phyloP scores from a whole-genome alignment of 78 protist genomes.

The Isochrysis galbana region DNA sequence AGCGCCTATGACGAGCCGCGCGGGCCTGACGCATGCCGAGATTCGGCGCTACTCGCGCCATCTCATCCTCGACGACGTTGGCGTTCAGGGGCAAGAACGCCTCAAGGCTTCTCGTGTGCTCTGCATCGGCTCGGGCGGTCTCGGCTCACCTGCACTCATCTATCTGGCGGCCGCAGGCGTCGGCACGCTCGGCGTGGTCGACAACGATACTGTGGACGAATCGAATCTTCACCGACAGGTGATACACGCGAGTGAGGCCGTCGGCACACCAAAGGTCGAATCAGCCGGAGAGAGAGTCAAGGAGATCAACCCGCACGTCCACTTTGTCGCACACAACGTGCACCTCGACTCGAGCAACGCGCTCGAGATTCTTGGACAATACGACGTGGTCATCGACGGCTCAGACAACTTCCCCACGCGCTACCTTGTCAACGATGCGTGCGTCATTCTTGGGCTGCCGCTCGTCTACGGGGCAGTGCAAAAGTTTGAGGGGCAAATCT shows the following conservation, averaged over 20 bases:
- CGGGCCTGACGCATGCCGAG: background rate
- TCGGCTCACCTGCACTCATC: conserved; percentile 75
- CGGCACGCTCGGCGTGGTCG: conserved; percentile 71
- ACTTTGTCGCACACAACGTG: too few species aligned
- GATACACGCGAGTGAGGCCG: conserved; percentile 31
- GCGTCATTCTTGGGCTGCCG: conserved; percentile 66
- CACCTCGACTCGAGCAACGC: conserved; percentile 65
- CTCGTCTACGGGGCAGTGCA: conserved; percentile 83
- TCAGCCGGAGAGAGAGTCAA: conserved; percentile 29
- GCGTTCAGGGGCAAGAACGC: background rate
- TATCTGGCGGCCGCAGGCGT: conserved; percentile 86
- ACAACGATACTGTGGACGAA: conserved; percentile 74
- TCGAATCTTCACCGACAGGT: conserved; percentile 83
- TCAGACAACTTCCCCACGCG: conserved; percentile 76
- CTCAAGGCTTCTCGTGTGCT: conserved; percentile 49
- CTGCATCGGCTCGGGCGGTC: conserved; percentile 86
- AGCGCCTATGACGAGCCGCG: too few species aligned
- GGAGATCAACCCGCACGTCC: background rate
- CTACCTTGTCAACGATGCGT: conserved; percentile 53
- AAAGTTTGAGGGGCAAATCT: conserved; percentile 84
- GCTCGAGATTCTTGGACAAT: conserved; percentile 32
- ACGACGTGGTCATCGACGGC: conserved; percentile 82
- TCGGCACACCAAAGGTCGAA: conserved; percentile 52
- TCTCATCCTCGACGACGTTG: background rate
- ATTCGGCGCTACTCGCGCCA: background rate